Conservation (phyloP, 352 stramenopile species). For the Elongisporangium anandrum region DNA sequence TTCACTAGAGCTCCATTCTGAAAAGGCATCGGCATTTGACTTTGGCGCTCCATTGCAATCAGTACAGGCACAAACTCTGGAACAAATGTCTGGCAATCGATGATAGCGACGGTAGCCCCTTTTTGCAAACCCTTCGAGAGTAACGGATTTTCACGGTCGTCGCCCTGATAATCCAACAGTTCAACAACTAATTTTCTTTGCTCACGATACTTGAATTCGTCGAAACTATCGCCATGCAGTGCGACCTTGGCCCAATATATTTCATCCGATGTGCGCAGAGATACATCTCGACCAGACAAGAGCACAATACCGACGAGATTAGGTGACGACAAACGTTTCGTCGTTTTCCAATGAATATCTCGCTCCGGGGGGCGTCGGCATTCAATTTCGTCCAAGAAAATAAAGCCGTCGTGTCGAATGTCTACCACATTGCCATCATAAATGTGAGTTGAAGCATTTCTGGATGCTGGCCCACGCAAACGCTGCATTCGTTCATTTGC, state of each 20-base stretch:
- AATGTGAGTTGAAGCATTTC: conserved; percentile 72
- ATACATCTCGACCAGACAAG: conserved; percentile 40
- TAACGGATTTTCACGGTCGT: conserved; percentile 55
- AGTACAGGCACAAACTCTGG: conserved; percentile 86
- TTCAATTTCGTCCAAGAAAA: conserved; percentile 54
- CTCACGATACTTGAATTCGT: conserved; percentile 68
- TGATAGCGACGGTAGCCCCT: conserved; percentile 63
- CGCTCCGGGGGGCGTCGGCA: conserved; percentile 54
- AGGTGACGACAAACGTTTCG: conserved; percentile 63
- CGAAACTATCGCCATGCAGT: conserved; percentile 57
- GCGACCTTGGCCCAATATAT: conserved; percentile 79
- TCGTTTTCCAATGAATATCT: conserved; percentile 78
- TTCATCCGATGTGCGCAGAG: conserved; percentile 37
- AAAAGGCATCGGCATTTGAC: conserved; percentile 69
- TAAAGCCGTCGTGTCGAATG: conserved; percentile 55
- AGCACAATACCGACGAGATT: conserved; percentile 82
- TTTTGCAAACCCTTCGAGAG: conserved; percentile 39
- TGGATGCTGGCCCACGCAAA: conserved; percentile 47
- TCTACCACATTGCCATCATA: conserved; percentile 54
- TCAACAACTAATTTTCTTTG: conserved; percentile 56
- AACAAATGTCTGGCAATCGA: conserved; percentile 86
- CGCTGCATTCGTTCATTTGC: conserved; percentile 38
- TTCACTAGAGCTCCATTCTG: conserved; percentile 72
- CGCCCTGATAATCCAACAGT: conserved; percentile 59
- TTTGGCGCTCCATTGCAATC: conserved; percentile 71